These are phyloP conservation scores for Mucor saturninus DNA, from an alignment of 371 early-diverging fungal genomes.

Conservation along the genomic window DNA sequence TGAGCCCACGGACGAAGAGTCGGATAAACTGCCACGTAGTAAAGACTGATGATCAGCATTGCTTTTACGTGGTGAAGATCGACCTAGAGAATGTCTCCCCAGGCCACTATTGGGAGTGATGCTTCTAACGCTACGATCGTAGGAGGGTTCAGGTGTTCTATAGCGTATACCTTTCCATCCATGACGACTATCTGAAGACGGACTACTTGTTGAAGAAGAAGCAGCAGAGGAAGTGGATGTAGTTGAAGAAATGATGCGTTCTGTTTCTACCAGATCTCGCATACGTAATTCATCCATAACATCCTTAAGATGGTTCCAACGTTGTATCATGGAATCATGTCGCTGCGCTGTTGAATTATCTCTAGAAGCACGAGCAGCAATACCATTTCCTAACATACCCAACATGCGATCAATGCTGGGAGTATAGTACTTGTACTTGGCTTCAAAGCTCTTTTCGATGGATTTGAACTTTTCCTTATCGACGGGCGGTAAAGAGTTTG, in stretches of 20 bases:
- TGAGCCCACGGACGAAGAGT: slow-evolving; percentile 22
- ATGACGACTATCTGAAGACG: slow-evolving; percentile 7
- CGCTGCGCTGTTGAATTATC: slow-evolving; percentile 49
- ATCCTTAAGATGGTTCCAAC: slow-evolving; percentile 57
- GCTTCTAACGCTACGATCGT: slow-evolving; percentile 13
- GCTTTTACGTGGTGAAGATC: slow-evolving; percentile 13
- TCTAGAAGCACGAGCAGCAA: slow-evolving; percentile 56
- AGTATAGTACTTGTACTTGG: slow-evolving; percentile 65
- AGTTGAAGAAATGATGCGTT: slow-evolving; percentile 30
- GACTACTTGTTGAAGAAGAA: neutral
- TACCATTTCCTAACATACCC: slow-evolving; percentile 61
- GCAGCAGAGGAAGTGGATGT: slow-evolving; percentile 8
- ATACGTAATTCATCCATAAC: slow-evolving; percentile 55
- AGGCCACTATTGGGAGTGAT: slow-evolving; percentile 19
- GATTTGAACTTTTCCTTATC: slow-evolving; percentile 58
- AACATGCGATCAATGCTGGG: slow-evolving; percentile 67
- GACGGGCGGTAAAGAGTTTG: slow-evolving; percentile 20
- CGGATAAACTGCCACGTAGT: slow-evolving; percentile 22
- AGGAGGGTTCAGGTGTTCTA: slow-evolving; percentile 37
- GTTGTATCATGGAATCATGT: slow-evolving; percentile 55
- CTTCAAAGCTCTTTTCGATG: slow-evolving; percentile 64
- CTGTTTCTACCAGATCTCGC: slow-evolving; percentile 52
- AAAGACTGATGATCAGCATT: slow-evolving; percentile 5
- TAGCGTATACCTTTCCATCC: slow-evolving; percentile 41
- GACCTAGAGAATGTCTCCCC: slow-evolving; percentile 4